Evolutionary conservation across 163 green algal genomes (phyloP), one percentile per base, ranked within the genome.

Genomic region (Coccomyxa subellipsoidea): DNA sequence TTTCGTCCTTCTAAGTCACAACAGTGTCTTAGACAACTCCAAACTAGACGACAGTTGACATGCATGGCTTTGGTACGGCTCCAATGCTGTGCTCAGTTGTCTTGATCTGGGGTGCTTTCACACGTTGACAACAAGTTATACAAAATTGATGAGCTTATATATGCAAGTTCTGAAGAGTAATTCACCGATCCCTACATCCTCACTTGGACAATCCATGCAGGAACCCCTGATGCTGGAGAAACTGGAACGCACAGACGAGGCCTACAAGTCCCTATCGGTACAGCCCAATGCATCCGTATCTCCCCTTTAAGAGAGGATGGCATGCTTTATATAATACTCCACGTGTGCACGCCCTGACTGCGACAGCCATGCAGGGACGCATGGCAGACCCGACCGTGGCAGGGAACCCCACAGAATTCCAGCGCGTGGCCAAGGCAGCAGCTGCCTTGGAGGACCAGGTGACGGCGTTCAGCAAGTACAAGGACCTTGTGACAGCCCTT

Each of bases 351-450:
- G n/a, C n/a, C n/a, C n/a, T n/a, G n/a, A n/a, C n/a, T n/a, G n/a
- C n/a, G n/a, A n/a, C n/a, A n/a, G n/a, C n/a, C n/a, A 38, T 31
- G 76, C 82, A 88, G 86, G 79, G 76, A 29, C 89, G 86, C n/a
- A 94, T 98, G 93, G 92, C 89, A 0, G 90, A 97, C 83, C 94
- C 94, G 9, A 90, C 92, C 0, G 84, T 97, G 0, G 88, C 91
- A 18, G 79, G 73, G 4, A 90, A 96, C 86, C 83, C 91, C 23
- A 76, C 53, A 0, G 94, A 98, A 82, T 97, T 95, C 76, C 93
- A 96, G 73, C 85, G 88, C 29, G 84, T 98, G 0, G 93, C 93
- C 32, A 94, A 92, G 59, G 86, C 91, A 29, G 90, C 92, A 21
- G 80, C 92, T 10, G 92, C 97, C 36, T 78, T 98, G n/a, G 88